Conservation (phyloP, 306 rosid genomes). For the Citrullus amarus region DNA sequence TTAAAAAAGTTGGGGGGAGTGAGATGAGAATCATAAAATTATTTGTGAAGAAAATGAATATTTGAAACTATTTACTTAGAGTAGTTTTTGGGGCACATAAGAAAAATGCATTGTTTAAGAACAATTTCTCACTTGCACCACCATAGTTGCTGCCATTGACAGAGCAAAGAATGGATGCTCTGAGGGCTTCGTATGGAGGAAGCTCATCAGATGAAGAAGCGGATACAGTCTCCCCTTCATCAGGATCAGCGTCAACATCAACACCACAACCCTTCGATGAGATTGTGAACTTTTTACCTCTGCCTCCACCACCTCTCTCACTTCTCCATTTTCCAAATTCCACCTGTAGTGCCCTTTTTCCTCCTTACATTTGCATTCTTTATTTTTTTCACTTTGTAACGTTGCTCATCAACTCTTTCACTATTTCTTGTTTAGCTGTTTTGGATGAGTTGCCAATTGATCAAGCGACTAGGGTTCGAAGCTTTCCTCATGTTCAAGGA, state of each 20-base stretch:
- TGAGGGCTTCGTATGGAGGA: slow-evolving; percentile 57
- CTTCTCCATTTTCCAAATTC: slow-evolving; percentile 46
- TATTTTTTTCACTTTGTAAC: neutral
- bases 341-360: slow-evolving; percentile 23
- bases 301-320: slow-evolving; percentile 63
- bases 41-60: neutral
- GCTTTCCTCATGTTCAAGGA: slow-evolving; percentile 76
- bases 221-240: slow-evolving; percentile 22
- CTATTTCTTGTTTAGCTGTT: slow-evolving; percentile 28
- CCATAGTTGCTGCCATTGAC: neutral
- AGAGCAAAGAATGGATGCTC: slow-evolving; percentile 49
- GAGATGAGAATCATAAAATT: too few species aligned
- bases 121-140: neutral
- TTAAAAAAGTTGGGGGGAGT: too few species aligned
- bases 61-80: too few species aligned
- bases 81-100: neutral
- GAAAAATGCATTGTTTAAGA: neutral
- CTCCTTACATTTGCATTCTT: neutral
- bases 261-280: neutral
- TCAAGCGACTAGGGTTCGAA: slow-evolving; percentile 55
- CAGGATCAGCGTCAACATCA: slow-evolving; percentile 13
- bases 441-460: slow-evolving; percentile 21
- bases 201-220: slow-evolving; percentile 49
- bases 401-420: slow-evolving; percentile 18
- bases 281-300: slow-evolving; percentile 7